Percentiles rank a stretch among this genome's conserved stretches.
Evolutionary conservation across 768 basidiomycete genomes (phyloP).

Genomic region (Rubroboletus satanas): DNA sequence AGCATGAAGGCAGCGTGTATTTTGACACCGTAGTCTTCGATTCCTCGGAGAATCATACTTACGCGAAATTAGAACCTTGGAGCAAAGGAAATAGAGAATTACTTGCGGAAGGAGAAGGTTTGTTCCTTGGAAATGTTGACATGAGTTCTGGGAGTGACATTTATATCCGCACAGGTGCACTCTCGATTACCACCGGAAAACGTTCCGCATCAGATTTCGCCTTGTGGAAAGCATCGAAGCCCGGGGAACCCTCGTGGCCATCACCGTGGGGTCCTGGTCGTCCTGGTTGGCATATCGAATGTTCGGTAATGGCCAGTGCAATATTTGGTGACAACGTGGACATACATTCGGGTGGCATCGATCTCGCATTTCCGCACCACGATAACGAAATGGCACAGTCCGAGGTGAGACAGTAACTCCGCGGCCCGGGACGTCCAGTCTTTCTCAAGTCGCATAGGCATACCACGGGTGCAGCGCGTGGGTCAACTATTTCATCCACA

Average conservation of each 20-base stretch:
- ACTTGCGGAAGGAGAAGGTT: constrained; percentile 93
- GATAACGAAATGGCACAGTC: constrained; percentile 98
- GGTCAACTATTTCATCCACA: constrained; percentile 99
- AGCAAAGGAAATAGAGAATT: constrained; percentile 90
- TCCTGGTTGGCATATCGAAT: constrained; percentile 96
- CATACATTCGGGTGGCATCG: constrained; percentile 96
- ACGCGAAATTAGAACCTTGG: constrained; percentile 95
- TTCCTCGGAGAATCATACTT: constrained; percentile 68
- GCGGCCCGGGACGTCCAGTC: not conserved
- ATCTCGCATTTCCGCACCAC: constrained; percentile 98
- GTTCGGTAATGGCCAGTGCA: constrained; percentile 95
- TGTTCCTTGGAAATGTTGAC: constrained; percentile 6
- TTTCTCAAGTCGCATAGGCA: constrained; percentile 51
- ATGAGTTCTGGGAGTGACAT: not conserved
- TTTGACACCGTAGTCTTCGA: constrained; percentile 88
- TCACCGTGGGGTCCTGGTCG: constrained; percentile 79
- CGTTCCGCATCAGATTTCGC: constrained; percentile 92
- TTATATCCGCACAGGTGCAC: constrained; percentile 42
- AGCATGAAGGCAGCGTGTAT: constrained; percentile 79
- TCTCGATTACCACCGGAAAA: constrained; percentile 56
- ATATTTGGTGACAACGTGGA: constrained; percentile 70
- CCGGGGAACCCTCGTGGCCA: constrained; percentile 94
- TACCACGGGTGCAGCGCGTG: constrained; percentile 88
- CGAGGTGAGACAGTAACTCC: constrained; percentile 53
- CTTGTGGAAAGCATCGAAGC: constrained; percentile 94